These are phyloP conservation scores for Phyllosticta citrichinensis DNA, from an alignment of 2,329 filamentous ascomycete genomes.

Conservation along the genomic window DNA sequence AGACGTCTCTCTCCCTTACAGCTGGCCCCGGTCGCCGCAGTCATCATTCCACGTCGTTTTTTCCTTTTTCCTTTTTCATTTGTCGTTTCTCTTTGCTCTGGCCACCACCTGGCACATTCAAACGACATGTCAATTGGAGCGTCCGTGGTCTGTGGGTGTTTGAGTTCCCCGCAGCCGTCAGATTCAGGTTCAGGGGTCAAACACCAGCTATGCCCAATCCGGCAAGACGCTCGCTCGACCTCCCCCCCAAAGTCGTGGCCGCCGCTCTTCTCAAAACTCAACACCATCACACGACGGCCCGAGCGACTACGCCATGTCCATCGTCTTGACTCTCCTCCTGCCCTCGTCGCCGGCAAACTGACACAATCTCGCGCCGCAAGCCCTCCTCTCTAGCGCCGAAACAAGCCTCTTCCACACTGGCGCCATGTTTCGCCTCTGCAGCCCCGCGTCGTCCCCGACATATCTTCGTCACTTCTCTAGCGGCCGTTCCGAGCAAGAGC, in stretches of 20 bases:
- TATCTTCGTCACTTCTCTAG: too few species aligned
- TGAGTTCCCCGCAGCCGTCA: neutral
- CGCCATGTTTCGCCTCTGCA: too few species aligned
- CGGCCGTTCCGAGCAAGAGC: too few species aligned
- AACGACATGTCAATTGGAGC: neutral
- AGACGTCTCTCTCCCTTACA: too few species aligned
- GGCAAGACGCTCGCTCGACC: neutral
- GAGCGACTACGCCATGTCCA: neutral
- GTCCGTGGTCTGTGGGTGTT: neutral
- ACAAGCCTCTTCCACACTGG: too few species aligned
- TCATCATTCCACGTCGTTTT: neutral
- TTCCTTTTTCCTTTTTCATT: neutral
- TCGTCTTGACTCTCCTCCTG: too few species aligned
- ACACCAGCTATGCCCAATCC: neutral
- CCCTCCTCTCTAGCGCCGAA: too few species aligned
- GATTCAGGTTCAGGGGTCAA: neutral
- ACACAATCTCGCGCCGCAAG: too few species aligned
- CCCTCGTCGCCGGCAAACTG: too few species aligned
- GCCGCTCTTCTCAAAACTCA: neutral
- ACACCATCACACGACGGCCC: neutral
- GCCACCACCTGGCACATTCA: neutral
- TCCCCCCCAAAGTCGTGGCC: neutral
- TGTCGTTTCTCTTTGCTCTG: neutral
- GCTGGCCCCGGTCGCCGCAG: neutral
- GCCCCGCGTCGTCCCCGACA: too few species aligned